phyloP scores from a whole-genome alignment of 139 green algal species.

The Coccomyxa sp. region DNA sequence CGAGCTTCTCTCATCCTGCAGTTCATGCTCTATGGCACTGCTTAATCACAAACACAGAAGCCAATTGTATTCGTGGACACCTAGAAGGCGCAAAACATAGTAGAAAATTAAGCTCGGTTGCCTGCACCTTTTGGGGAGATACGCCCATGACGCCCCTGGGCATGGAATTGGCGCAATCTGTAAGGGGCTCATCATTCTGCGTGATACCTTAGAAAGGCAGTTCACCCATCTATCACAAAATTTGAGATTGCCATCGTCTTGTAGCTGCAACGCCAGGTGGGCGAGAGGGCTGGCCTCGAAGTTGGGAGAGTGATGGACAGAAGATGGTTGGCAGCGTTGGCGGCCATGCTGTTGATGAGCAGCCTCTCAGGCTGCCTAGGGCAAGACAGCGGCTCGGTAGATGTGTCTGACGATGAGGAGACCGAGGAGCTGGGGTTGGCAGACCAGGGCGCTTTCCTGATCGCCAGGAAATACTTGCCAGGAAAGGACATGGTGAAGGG shows the following conservation, averaged over 20 bases:
- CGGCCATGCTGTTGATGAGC: neutral
- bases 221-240: too few relatives aligned
- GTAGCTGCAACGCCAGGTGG: too few relatives aligned
- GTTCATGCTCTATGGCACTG: neutral
- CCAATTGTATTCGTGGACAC: neutral
- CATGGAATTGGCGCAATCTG: too few relatives aligned
- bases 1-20: neutral
- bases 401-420: neutral
- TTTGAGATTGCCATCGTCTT: too few relatives aligned
- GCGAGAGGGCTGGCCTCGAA: too few relatives aligned
- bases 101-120: too few relatives aligned
- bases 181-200: too few relatives aligned
- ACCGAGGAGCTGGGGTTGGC: neutral
- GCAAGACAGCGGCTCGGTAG: neutral
- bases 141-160: too few relatives aligned
- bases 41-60: neutral
- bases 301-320: too few relatives aligned
- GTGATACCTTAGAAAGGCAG: too few relatives aligned
- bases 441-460: neutral
- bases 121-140: too few relatives aligned
- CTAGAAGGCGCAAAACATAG: too few relatives aligned
- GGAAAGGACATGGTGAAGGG: neutral
- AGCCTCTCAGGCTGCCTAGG: neutral
- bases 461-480: constrained; percentile 1
- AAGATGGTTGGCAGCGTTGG: neutral